phyloP scores from a whole-genome alignment of 345 rosid genomes.

The Excoecaria cochinchinensis region DNA sequence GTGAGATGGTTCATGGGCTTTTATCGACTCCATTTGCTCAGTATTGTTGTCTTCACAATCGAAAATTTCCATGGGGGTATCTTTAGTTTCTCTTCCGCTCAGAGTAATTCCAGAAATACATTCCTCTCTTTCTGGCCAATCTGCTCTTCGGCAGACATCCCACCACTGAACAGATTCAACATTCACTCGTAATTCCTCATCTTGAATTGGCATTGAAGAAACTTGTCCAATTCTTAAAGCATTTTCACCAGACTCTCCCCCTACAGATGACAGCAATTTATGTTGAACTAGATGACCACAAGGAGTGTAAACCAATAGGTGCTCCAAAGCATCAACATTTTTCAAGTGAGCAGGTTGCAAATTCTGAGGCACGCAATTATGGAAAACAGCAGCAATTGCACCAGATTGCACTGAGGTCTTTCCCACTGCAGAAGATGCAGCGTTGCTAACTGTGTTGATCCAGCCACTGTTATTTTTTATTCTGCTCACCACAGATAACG shows the following conservation, averaged over 20 bases:
- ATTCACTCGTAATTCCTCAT: conserved; percentile 75
- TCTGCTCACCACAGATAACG: conserved; percentile 86
- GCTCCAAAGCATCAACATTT: conserved; percentile 61
- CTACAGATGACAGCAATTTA: conserved; percentile 68
- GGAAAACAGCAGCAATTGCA: conserved; percentile 78
- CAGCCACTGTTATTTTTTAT: conserved; percentile 84
- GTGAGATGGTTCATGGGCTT: conserved; percentile 63
- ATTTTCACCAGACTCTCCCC: conserved; percentile 62
- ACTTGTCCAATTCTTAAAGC: conserved; percentile 43
- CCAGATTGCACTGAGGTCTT: conserved; percentile 77
- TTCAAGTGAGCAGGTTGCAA: conserved; percentile 38
- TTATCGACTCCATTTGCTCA: conserved; percentile 36
- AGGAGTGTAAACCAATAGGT: conserved; percentile 77
- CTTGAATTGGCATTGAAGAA: conserved; percentile 57
- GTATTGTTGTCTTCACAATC: conserved; percentile 50
- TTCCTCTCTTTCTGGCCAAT: conserved; percentile 99
- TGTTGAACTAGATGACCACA: conserved; percentile 92
- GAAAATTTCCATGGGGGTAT: conserved; percentile 43
- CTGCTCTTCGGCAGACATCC: conserved; percentile 90
- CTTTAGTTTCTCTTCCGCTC: conserved; percentile 42
- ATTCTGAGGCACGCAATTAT: conserved; percentile 50
- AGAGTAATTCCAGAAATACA: conserved; percentile 59
- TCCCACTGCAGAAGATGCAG: conserved; percentile 72
- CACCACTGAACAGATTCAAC: conserved; percentile 87
- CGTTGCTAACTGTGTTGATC: conserved; percentile 84